Base-by-base conservation (phyloP, 2,329 filamentous ascomycete species). In the Pseudogymnoascus sp. region DNA sequence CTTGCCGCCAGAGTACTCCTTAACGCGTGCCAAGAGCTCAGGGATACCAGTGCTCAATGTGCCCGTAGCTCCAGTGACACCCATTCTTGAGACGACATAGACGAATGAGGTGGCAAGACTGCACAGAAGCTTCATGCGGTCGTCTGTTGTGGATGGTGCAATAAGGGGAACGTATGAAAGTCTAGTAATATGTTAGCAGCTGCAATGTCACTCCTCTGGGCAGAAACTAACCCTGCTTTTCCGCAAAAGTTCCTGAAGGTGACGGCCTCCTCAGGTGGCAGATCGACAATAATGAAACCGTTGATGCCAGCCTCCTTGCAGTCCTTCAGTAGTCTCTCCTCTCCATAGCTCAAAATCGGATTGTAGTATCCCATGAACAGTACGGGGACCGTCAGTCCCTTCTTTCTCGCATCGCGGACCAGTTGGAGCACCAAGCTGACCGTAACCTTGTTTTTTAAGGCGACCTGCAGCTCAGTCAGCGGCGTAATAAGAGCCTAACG, bases 291-390 rank as follows among this genome's bases (percentile, higher is more conserved):
- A 70, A 99, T 97, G 77, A 97, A 97, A 62, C 94, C 93, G 76
- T 96, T 97, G 72, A 96, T 85, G 25, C 92, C 91, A 2, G 90
- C 89, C 60, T 85, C 84, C 72, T 88, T 87, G 74, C 91, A 90
- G 74, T 97, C 92, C 68, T 85, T 82, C 60, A 99, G 79, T 75
- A 97, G 85, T 63, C 82, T 83, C 77, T 96, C 91, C 77, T 99
- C 94, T 60, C 94, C 94, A 73, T 97, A 99, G 70, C 88, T 90
- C 64, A 97, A 80, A 64, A 97, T 81, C 1, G 94, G 94, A 78
- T 99, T 99, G 78, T 96, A 99, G 82, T 99, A 99, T 70, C 94
- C 94, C 94, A 99, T 99, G 66, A 99, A 83, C 71, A 99, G 77
- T 41, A 99, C 84, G 0, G 94, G 94, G 0, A 88, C 85, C 69